Base-by-base conservation (phyloP, 129 eudicot species). In the Cynara cardunculus region DNA sequence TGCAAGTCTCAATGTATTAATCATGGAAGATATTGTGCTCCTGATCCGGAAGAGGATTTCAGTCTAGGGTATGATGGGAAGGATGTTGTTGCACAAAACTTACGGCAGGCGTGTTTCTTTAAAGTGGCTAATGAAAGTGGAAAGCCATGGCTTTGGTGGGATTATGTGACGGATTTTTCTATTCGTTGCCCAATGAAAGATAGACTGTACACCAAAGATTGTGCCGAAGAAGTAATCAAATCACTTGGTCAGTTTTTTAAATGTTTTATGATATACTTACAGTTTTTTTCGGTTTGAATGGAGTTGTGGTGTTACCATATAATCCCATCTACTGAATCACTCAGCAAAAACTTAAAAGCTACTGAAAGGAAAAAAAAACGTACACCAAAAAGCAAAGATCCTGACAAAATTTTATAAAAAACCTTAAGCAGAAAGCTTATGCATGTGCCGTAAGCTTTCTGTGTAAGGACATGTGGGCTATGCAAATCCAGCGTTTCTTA, bases 131-230 rank as follows among this genome's bases (percentile, higher is more conserved):
- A 92, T 71, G 97, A 92, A 82, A 87, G 83, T 65, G 94, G 97
- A 25, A 94, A 90, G 59, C 99, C 99, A 0, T 94, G 99, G 99
- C 78, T 86, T 69, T 94, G 97, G 99, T 94, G 97, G 99, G 99
- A 94, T 83, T 94, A 94, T 73, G 97, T 92, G 49, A 87, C 97
- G 0, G 99, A 94, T 84, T 94, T 94, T 78, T 77, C 92, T 21
- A 94, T 94, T 89, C 89, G 99, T 1, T 94, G 99, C 76, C 97
- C 97, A 3, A 94, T 94, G 97, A 94, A 83, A 71, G 96, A 89
- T 25, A 89, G 89, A 69, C 89, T 84, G 81, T 91, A 89, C 74
- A 90, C 69, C 31, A 89, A 86, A 73, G 93, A 94, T 81, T 94
- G 97, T 85, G 97, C 99, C 32, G 86, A 94, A 79, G 87, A 88